Conservation (phyloP, 2,329 filamentous ascomycete genomes). For the Phialocephala subalpina region DNA sequence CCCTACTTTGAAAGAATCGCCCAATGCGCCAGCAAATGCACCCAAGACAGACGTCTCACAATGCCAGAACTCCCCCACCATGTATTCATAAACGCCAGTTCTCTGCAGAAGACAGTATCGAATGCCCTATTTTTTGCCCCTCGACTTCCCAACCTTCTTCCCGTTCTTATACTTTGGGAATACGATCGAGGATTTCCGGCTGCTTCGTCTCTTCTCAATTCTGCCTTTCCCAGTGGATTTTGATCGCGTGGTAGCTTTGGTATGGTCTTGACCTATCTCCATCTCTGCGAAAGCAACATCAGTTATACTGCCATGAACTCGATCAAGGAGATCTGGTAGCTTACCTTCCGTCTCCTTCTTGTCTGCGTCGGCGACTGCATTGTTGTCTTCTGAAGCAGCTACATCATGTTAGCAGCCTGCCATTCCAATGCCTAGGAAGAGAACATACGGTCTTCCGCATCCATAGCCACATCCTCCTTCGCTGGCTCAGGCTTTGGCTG, state of each 20-base stretch:
- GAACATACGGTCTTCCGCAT: conserved; percentile 45
- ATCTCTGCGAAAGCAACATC: conserved; percentile 51
- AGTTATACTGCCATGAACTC: neutral
- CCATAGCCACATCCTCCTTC: conserved; percentile 58
- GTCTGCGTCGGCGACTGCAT: conserved; percentile 25
- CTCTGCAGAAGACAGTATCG: neutral
- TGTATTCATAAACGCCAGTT: conserved; percentile 20
- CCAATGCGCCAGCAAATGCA: conserved; percentile 20
- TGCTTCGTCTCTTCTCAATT: conserved; percentile 61
- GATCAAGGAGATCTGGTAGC: neutral
- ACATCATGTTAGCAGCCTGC: conserved; percentile 13
- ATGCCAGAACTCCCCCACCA: conserved; percentile 27
- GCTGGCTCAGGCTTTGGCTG: conserved; percentile 73
- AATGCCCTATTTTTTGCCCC: conserved; percentile 34
- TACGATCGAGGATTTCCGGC: conserved; percentile 63
- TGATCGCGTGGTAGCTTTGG: conserved; percentile 47
- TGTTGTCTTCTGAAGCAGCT: conserved; percentile 31
- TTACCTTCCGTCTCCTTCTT: conserved; percentile 39
- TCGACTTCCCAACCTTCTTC: conserved; percentile 49
- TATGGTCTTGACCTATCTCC: conserved; percentile 59
- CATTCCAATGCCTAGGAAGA: neutral
- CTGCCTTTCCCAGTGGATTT: conserved; percentile 56
- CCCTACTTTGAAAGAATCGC: neutral
- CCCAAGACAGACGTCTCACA: conserved; percentile 5
- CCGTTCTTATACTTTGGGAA: conserved; percentile 66